Evolutionary conservation across 768 basidiomycete genomes (phyloP), one percentile per base, ranked within the genome.

Genomic region (Lactarius sanguifluus): DNA sequence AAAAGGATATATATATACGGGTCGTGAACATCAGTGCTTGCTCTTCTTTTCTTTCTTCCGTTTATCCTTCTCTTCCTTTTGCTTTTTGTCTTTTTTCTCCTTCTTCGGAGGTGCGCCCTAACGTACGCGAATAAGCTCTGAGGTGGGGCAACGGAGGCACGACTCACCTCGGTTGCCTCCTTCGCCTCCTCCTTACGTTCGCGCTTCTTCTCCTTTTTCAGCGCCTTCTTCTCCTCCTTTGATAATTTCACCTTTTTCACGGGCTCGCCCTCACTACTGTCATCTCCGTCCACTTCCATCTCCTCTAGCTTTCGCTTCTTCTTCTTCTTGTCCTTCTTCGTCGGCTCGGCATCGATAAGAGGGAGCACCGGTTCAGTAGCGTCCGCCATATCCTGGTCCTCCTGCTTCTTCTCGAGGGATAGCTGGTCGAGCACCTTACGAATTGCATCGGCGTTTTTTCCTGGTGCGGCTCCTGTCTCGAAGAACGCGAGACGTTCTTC

Each of bases 401-500:
- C 85, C 0, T 83, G 83, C 9, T 86, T 84, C 2, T 83, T 83
- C 9, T 91, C 92, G 23, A 90, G 74, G 8, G 85, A 86, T 50
- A 96, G 85, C 62, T 84, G 83, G n/a, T 91, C 86, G 66, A 96
- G 73, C 20, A 96, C 95, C 76, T 90, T 92, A 69, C 89, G 86
- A 68, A 97, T 94, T n/a, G 90, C 91, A 68, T 96, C 95, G 30
- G 92, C 83, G 64, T 92, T 97, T 81, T 95, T 98, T 32, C 86
- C 85, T 25, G 96, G 96, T 10, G 94, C 86, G 9, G 84, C 85
- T 7, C 96, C 96, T 0, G 87, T 91, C 77, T 96, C 95, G 80
- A 97, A 99, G 81, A 98, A 98, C 66, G 82, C 81, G 3, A 99
- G 83, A 15, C 97, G 88, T 77, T 98, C 96, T 76, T 98, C 96